A percentile compares a stretch with the other conserved stretches of the same genome.
Conservation (phyloP, 177 flowering plant genomes). For the Vitis hybrid region DNA sequence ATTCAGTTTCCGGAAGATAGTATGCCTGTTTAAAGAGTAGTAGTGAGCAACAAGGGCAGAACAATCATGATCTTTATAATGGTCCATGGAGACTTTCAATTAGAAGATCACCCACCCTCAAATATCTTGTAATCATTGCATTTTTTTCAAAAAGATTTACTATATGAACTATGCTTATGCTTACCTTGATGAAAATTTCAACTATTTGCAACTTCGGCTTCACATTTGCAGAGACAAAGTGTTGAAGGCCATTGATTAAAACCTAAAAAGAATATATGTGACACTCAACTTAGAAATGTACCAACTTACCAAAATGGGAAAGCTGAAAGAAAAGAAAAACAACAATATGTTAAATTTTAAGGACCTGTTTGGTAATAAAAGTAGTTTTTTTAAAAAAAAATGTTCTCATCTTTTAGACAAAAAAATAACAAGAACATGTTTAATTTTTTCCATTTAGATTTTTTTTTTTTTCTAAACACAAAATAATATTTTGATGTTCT, state of each 20-base stretch:
- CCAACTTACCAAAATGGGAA: neutral
- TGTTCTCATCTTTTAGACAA: no score
- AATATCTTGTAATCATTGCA: no score
- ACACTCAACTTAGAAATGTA: neutral
- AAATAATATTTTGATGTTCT: no score
- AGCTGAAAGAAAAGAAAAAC: neutral
- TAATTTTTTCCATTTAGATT: no score
- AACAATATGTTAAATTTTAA: neutral
- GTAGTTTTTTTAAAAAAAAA: no score
- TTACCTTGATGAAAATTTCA: constrained; percentile 89
- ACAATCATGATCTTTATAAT: neutral
- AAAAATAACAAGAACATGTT: no score
- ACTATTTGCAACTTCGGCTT: constrained; percentile 81
- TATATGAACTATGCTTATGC: neutral
- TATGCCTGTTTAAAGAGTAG: constrained; percentile 62
- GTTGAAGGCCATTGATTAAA: constrained; percentile 87
- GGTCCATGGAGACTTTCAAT: constrained; percentile 1
- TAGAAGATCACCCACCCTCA: no score
- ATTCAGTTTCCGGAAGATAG: constrained; percentile 98
- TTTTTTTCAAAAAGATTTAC: no score
- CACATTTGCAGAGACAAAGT: constrained; percentile 67
- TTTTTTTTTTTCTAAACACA: no score
- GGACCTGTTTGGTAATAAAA: no score
- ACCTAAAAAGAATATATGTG: constrained; percentile 53
- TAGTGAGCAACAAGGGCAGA: constrained; percentile 3